Evolutionary conservation across 371 early-diverging fungal species (phyloP).

Genomic region (Capillidium heterosporum): DNA sequence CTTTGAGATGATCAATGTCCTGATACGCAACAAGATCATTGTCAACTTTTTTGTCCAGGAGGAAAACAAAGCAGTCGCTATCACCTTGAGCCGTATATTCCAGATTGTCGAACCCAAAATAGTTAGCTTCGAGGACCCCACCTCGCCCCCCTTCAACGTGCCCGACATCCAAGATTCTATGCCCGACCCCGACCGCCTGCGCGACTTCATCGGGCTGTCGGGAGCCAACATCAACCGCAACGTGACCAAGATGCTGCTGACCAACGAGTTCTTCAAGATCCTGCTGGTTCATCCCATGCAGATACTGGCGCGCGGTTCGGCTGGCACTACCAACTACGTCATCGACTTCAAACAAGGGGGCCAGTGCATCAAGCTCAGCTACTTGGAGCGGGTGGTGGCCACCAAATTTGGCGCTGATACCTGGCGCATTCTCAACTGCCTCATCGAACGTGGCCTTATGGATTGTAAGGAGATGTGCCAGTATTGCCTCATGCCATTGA

Average conservation of each 20-base stretch:
- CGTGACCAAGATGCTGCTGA: no score
- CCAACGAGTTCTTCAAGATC: no score
- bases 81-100: constrained; percentile 35
- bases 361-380: background rate
- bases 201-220: no score
- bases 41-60: constrained; percentile 36
- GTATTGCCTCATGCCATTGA: background rate
- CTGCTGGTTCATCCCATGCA: no score
- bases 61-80: constrained; percentile 44
- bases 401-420: background rate
- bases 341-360: background rate
- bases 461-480: no score
- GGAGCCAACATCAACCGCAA: no score
- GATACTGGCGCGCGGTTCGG: no score
- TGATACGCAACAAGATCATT: constrained; percentile 53
- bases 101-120: constrained; percentile 23
- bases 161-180: background rate
- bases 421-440: background rate
- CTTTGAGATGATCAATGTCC: constrained; percentile 54
- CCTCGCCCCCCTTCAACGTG: background rate
- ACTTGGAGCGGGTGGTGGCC: background rate
- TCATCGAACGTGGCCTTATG: background rate
- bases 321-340: no score
- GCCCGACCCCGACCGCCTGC: no score
- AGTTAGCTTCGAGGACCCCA: constrained; percentile 20